Base-by-base conservation (phyloP, 306 rosid species). In the Benincasa hispida region DNA sequence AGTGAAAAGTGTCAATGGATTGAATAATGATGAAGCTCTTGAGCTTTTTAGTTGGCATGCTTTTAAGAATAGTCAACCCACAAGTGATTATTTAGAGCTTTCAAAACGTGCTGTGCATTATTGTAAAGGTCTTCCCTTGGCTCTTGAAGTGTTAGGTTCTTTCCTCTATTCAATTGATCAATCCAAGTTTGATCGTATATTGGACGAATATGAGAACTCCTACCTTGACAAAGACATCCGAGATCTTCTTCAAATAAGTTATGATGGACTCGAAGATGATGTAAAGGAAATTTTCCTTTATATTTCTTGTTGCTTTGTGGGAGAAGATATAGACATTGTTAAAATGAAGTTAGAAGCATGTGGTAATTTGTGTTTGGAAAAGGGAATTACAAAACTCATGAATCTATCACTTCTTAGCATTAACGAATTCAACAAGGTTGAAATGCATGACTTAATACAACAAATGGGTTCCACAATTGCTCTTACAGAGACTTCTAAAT, bases 391-490 rank as follows among this genome's bases (percentile, higher is more conserved):
- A 0, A 37, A 79, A 6, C 81, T 86, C 0, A 7, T 37, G 17
- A 77, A 81, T 4, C 35, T 82, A 6, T 77, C 81, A 25, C 89
- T 84, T 2, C 0, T 83, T 2, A 76, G 19, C 13, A 15, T 81
- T 77, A 74, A 70, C 9, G 32, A 58, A 6, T 0, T 0, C 2
- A 32, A 65, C 60, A 32, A 8, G 12, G 30, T 81, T 0, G 25
- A 1, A 3, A 81, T 81, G 84, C 80, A 81, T 65, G 80, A 81
- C 25, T 48, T 81, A 34, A 15, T 77, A 25, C 54, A 77, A 62
- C 81, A 84, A 53, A 86, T 84, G 87, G 89, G 86, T 61, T 72
- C 69, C 34, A 77, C 67, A 48, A 82, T 86, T 8, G 45, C 50
- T 34, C 80, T 81, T 18, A 21, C 30, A 13, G 58, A 63, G 18